A percentile compares a stretch with the other conserved stretches of the same genome.
These are phyloP conservation scores for Roridomyces roridus DNA, from an alignment of 768 basidiomycete species.

Conservation along the genomic window DNA sequence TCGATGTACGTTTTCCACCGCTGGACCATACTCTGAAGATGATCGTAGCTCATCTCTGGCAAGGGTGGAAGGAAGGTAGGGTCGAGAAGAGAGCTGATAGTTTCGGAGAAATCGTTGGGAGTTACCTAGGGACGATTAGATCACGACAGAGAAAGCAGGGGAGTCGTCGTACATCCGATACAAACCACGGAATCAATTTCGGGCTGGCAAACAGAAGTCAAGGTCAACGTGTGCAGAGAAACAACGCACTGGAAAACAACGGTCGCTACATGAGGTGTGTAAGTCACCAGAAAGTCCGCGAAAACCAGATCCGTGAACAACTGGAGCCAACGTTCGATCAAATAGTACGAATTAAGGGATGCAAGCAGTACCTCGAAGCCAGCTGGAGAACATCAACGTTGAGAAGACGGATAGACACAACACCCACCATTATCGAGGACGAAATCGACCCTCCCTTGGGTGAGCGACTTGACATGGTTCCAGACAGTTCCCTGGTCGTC, in stretches of 20 bases:
- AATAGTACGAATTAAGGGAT: background rate
- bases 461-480: constrained; percentile 67
- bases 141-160: background rate
- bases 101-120: constrained; percentile 77
- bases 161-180: constrained; percentile 66
- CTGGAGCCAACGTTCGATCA: constrained; percentile 42
- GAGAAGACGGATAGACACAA: background rate
- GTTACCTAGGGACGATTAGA: constrained; percentile 47
- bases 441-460: constrained; percentile 73
- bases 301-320: constrained; percentile 93
- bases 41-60: constrained; percentile 30
- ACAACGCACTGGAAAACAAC: constrained; percentile 86
- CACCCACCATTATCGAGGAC: constrained; percentile 87
- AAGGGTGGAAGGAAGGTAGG: constrained; percentile 63
- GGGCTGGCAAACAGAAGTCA: constrained; percentile 59
- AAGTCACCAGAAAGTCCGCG: constrained; percentile 90
- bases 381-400: constrained; percentile 49
- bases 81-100: constrained; percentile 63
- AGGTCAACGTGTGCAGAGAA: background rate
- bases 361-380: constrained; percentile 78
- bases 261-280: constrained; percentile 80
- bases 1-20: constrained; percentile 81
- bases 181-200: constrained; percentile 97
- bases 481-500: constrained; percentile 84
- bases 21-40: constrained; percentile 63